A percentile compares a stretch with the other conserved stretches of the same genome.
phyloP scores from a whole-genome alignment of 164 flowering plant species.

The Santalum album region DNA sequence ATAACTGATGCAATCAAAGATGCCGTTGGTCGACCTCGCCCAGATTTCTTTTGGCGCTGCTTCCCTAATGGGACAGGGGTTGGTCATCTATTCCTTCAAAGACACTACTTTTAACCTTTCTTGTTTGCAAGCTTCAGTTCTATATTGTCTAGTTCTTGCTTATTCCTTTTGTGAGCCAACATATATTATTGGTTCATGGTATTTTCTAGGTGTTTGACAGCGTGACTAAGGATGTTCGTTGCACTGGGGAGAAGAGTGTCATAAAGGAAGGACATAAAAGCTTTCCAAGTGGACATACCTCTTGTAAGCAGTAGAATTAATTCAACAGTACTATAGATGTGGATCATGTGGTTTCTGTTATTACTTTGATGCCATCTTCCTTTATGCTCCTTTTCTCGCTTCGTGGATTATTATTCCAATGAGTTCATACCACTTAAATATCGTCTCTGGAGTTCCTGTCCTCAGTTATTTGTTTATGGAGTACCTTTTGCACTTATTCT shows the following conservation, averaged over 20 bases:
- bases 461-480: too few species aligned
- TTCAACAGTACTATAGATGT: background rate
- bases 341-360: too few species aligned
- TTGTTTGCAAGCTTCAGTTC: background rate
- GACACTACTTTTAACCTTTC: background rate
- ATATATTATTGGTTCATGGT: background rate
- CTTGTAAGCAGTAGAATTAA: background rate
- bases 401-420: background rate
- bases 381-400: background rate
- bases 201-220: background rate
- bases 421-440: too few species aligned
- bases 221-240: background rate
- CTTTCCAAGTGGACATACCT: background rate
- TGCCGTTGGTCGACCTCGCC: constrained; percentile 6
- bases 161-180: background rate
- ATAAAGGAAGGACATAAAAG: constrained; percentile 1
- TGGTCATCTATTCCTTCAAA: background rate
- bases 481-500: too few species aligned
- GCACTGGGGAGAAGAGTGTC: background rate
- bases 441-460: too few species aligned
- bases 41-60: constrained; percentile 6
- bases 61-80: constrained; percentile 4
- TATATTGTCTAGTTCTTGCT: background rate
- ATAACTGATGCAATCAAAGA: constrained; percentile 7
- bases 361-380: background rate